Base-by-base conservation (phyloP, 805 yeast species). In the Cyberlindnera subsufficiens region DNA sequence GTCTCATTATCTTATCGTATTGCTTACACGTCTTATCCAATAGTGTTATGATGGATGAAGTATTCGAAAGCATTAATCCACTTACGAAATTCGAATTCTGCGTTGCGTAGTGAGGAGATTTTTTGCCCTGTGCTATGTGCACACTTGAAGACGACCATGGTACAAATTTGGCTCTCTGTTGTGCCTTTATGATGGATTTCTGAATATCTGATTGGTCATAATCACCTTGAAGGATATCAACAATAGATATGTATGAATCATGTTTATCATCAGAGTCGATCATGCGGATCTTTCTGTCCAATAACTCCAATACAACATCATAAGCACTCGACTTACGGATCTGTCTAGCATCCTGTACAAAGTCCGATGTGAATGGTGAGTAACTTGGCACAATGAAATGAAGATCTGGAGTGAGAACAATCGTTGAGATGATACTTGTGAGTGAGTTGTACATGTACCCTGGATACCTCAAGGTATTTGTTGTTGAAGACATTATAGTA, bases 381-480 rank as follows among this genome's bases (percentile, higher is more conserved):
- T 78, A 85, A 44, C 87, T 75, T 9, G 93, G 82, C 37, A 74
- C 71, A 13, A 85, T 56, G 54, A 86, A 87, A 61, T 88, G 95
- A 51, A 85, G 67, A 36, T 83, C 83, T 1, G 96, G 96, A 0
- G 88, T 82, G 2, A 97, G 96, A 3, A 93, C 77, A 50, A 93
- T 64, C 1, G 91, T 78, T 1, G 96, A 81, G 39, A 88, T 64
- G 15, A 93, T 78, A 38, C 95, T 82, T 32, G 89, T 86, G 51
- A 85, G 66, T 4, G 95, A 87, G 57, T 84, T 86, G 69, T 86
- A 90, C 76, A 89, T 82, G 65, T 88, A 88, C 38, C 93, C 82
- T 4, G 99, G 99, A 60, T 85, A 91, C 52, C 99, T 71, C 36
- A 93, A 65, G 0, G 98, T 86, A 47, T 91, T 86, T 3, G 98